A percentile compares a stretch with the other conserved stretches of the same genome.
Evolutionary conservation across 2,329 filamentous ascomycete genomes (phyloP).

Genomic region (Celoporthe dispersa): DNA sequence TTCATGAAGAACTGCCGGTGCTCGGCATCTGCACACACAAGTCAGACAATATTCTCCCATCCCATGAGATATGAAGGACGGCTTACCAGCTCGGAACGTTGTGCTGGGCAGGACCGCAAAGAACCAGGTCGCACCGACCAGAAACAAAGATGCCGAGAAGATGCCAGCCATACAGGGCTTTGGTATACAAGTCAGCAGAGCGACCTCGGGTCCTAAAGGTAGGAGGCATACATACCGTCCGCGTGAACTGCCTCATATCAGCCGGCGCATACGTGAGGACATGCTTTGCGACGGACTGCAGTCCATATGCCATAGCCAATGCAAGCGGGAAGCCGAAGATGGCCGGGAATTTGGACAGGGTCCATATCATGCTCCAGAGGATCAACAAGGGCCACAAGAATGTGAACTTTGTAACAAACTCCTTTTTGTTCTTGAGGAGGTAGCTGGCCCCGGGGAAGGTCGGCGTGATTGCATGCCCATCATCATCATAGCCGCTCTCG

Average conservation of each 20-base stretch:
- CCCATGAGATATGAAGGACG: background rate
- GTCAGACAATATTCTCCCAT: background rate
- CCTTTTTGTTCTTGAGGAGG: slow-evolving; percentile 76
- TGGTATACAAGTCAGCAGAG: slow-evolving; percentile 42
- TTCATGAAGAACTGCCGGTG: slow-evolving; percentile 74
- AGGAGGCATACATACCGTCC: slow-evolving; percentile 65
- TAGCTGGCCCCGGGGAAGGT: slow-evolving; percentile 75
- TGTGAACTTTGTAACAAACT: slow-evolving; percentile 81
- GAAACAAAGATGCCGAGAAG: slow-evolving; percentile 85
- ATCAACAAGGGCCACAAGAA: slow-evolving; percentile 87
- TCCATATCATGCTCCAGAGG: slow-evolving; percentile 70
- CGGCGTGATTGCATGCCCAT: slow-evolving; percentile 71
- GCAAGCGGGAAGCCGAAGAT: slow-evolving; percentile 77
- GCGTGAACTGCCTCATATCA: slow-evolving; percentile 88
- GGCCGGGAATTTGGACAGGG: slow-evolving; percentile 75
- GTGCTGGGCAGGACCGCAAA: slow-evolving; percentile 66
- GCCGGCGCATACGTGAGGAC: slow-evolving; percentile 80
- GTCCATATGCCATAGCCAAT: slow-evolving; percentile 65
- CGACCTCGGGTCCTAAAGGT: slow-evolving; percentile 16
- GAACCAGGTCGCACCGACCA: slow-evolving; percentile 77
- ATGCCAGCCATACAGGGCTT: slow-evolving; percentile 89
- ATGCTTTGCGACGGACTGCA: slow-evolving; percentile 80
- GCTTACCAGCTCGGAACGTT: slow-evolving; percentile 57
- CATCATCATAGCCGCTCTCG: slow-evolving; percentile 82
- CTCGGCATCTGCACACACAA: slow-evolving; percentile 59